These are phyloP conservation scores for Populus pruinosa DNA, from an alignment of 345 rosid species.

Conservation along the genomic window DNA sequence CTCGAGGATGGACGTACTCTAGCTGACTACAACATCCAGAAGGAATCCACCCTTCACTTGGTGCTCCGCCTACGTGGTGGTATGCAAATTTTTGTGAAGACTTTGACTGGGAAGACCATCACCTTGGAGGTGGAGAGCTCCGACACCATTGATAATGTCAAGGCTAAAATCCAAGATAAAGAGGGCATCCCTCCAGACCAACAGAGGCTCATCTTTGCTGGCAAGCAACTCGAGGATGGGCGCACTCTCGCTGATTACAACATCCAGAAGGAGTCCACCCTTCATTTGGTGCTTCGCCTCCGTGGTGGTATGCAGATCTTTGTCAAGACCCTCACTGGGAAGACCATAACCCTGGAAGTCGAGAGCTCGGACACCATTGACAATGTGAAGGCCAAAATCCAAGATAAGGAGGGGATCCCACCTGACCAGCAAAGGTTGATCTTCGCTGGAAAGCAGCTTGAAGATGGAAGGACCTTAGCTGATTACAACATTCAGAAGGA, in stretches of 20 bases:
- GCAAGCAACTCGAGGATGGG: background rate
- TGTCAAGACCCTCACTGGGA: background rate
- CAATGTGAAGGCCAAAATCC: background rate
- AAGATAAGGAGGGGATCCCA: background rate
- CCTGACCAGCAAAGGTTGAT: background rate
- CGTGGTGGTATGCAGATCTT: background rate
- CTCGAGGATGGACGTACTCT: background rate
- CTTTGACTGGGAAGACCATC: background rate
- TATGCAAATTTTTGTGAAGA: background rate
- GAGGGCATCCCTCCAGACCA: background rate
- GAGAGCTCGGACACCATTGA: background rate
- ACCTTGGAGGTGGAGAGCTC: background rate
- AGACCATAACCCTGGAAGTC: background rate
- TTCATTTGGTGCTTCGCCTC: background rate
- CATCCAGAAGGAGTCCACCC: background rate
- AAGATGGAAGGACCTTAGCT: background rate
- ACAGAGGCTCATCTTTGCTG: background rate
- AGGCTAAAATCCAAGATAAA: background rate
- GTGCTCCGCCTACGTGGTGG: background rate
- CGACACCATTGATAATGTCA: background rate
- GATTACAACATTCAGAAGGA: background rate
- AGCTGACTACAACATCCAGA: background rate
- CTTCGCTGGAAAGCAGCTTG: background rate
- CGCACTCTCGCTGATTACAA: background rate
- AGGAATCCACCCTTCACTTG: background rate